Base-by-base conservation (phyloP, 2,329 filamentous ascomycete species). In the Magnaporthiopsis poae region DNA sequence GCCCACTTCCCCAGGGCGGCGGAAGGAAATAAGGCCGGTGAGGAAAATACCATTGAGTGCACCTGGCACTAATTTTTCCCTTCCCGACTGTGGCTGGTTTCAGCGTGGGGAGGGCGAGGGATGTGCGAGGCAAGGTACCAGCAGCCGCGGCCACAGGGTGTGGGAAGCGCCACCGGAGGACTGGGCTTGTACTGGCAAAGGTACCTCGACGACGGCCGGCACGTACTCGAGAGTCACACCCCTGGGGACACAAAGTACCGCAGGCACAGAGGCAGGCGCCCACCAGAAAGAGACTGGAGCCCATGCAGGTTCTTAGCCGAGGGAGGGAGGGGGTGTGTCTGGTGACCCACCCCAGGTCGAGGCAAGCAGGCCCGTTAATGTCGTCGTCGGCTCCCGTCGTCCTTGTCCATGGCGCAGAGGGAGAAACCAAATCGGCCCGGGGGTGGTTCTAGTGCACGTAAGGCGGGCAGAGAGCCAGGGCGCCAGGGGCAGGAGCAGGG, bases 91-190 rank as follows among this genome's bases (percentile, higher is more conserved):
- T 9, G 46, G 46, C 46, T 62, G 21, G 61, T 62, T 62, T 62
- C 61, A 62, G 61, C 27, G 61, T 33, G 33, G 61, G 61, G 61
- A 15, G 61, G 33, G 33, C 31, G 27, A 62, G 13, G 18, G 29
- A 29, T 25, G 60, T 33, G 29, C 36, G 61, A 33, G 25, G 61
- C 27, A 62, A 62, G 61, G 61, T 36, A 62, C 61, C 33, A 62
- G 21, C 25, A 33, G 61, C 15, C 39, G 61, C 21, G 33, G 39
- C 39, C 39, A 46, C 39, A 46, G 13, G 39, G 61, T 33, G 21
- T 62, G 61, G 27, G 33, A n/a, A 31, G 29, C 21, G 60, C 29
- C 18, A 46, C 59, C n/a, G n/a, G n/a, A 2, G n/a, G 1, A 61
- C 60, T 15, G 25, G 29, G 18, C 27, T 11, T 9, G 15, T 15